Base-by-base conservation (phyloP, 208 protist species). In the Trypanosomatidae sp. region DNA sequence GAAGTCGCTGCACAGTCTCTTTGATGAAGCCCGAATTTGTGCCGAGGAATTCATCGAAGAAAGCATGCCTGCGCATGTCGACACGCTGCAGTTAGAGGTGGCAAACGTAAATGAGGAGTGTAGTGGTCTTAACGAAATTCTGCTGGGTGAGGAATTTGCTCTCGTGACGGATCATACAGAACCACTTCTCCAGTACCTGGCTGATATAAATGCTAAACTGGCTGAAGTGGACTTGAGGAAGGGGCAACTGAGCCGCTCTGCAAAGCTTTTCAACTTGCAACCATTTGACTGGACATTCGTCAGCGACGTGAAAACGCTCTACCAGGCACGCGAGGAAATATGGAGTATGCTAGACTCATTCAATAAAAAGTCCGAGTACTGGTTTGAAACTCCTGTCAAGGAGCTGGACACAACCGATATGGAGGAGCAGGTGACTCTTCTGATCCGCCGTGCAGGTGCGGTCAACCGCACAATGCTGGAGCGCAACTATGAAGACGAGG, bases 1-100 rank as follows among this genome's bases (percentile, higher is more conserved):
- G 15, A 70, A 74, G 5, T 97, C 92, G 3, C 83, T 97, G 77
- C 89, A 83, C 49, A 90, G 87, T 30, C 28, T 89, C 1, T 98
- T 97, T 81, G 93, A 97, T 50, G 91, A 97, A 39, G 88, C 89
- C 17, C 78, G 91, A 44, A 47, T 92, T 41, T 89, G 95, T 13
- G 91, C 95, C 0, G 92, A 95, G 65, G 91, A 94, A 50, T 97
- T 96, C 77, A 94, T 95, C 69, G 91, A 96, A 52, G 91, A 97
- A 59, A 87, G 95, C 73, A 84, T 97, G 71, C 50, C 88, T 30
- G 52, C 71, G 0, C 94, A 97, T 66, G 79, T 92, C 56, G 86
- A 91, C 28, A 85, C 83, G 13, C 83, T 98, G 19, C 81, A 91
- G 62, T 60, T 70, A 9, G 86, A 91, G 49, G 90, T 97, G 25